Conservation (phyloP, 2,329 filamentous ascomycete genomes). For the Tolypocladium sp. region DNA sequence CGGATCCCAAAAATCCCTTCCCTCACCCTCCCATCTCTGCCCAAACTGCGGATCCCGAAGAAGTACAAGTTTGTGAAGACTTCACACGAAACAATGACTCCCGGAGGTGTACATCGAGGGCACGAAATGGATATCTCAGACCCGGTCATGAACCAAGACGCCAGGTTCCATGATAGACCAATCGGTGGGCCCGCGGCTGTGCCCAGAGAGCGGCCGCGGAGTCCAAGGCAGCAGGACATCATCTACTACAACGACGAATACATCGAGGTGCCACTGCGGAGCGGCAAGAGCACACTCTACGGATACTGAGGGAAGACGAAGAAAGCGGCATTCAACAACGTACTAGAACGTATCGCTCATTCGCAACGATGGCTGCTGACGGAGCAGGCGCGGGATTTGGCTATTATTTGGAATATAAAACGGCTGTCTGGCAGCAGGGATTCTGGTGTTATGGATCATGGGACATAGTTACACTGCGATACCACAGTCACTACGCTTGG, state of each 20-base stretch:
- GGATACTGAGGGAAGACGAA: slow-evolving; percentile 9
- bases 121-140: slow-evolving; percentile 18
- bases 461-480: background rate
- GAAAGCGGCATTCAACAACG: background rate
- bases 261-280: slow-evolving; percentile 21
- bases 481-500: background rate
- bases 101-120: slow-evolving; percentile 13
- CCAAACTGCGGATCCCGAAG: slow-evolving; percentile 29
- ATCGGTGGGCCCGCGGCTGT: slow-evolving; percentile 5
- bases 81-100: slow-evolving; percentile 7
- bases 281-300: slow-evolving; percentile 25
- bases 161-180: slow-evolving; percentile 15
- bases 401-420: background rate
- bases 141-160: slow-evolving; percentile 16
- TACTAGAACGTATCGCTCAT: background rate
- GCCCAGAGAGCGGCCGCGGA: background rate
- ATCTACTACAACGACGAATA: slow-evolving; percentile 2
- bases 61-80: slow-evolving; percentile 18
- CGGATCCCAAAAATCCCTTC: slow-evolving; percentile 18
- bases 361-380: background rate
- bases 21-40: slow-evolving; percentile 26
- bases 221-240: slow-evolving; percentile 1
- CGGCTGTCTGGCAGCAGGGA: background rate
- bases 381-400: background rate
- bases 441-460: background rate